phyloP scores from a whole-genome alignment of 1,284 basidiomycete species.

The Cryptococcus maquisensis region DNA sequence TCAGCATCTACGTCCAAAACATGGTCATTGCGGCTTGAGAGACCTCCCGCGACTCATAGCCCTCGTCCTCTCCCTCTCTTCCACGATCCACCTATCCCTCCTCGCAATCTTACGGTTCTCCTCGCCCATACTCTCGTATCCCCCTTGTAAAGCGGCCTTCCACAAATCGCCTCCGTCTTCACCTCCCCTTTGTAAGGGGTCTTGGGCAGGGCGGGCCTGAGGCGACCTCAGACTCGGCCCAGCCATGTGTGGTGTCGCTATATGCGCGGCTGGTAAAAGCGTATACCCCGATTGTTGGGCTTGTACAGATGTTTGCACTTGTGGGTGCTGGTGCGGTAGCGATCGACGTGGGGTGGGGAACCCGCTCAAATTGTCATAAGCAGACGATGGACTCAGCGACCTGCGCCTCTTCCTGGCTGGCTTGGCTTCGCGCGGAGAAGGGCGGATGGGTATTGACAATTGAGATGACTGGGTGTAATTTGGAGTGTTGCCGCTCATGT shows the following conservation, averaged over 20 bases:
- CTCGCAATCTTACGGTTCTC: slow-evolving; percentile 1
- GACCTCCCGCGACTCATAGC: not conserved
- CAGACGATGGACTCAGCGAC: slow-evolving; percentile 6
- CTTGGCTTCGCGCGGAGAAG: not conserved
- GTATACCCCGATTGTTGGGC: not conserved
- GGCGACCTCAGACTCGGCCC: not conserved
- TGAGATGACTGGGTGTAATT: not conserved
- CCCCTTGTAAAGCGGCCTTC: not conserved
- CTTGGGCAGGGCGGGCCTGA: not conserved
- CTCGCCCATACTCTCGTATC: not conserved
- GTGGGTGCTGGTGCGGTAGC: no score
- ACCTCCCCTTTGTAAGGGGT: not conserved
- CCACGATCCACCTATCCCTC: slow-evolving; percentile 1
- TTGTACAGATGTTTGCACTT: not conserved
- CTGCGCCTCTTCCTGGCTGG: slow-evolving; percentile 4
- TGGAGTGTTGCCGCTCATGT: not conserved
- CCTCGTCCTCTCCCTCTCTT: slow-evolving; percentile 1
- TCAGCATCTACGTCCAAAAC: not conserved
- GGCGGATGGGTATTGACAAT: not conserved
- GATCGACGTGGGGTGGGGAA: not conserved
- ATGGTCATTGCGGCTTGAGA: no score
- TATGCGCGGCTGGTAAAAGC: not conserved
- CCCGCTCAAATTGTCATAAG: slow-evolving; percentile 2
- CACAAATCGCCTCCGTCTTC: not conserved
- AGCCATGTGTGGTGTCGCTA: not conserved